phyloP scores from a whole-genome alignment of 805 yeast species.

The Yarrowia sp. region DNA sequence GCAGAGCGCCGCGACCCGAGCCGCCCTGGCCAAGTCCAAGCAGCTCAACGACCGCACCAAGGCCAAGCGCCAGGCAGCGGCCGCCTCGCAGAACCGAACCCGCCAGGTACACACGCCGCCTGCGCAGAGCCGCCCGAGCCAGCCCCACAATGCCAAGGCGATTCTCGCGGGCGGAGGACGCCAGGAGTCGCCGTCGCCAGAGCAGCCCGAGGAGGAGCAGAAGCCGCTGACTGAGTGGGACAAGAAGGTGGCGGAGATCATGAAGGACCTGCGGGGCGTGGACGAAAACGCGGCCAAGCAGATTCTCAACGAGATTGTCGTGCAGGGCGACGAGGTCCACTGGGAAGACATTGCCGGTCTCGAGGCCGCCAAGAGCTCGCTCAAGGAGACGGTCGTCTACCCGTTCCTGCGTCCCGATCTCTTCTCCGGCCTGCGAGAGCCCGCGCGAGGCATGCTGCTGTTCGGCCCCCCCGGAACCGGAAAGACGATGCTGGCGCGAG shows the following conservation, averaged over 20 bases:
- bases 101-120: conserved; percentile 15
- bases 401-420: conserved; percentile 93
- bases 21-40: conserved; percentile 22
- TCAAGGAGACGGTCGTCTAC: conserved; percentile 93
- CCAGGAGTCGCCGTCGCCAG: conserved; percentile 3
- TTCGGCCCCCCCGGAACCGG: conserved; percentile 99
- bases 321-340: conserved; percentile 83
- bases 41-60: conserved; percentile 20
- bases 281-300: conserved; percentile 78
- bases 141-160: background rate
- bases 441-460: conserved; percentile 91
- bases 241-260: conserved; percentile 36
- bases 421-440: conserved; percentile 86
- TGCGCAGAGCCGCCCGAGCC: conserved; percentile 3
- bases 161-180: background rate
- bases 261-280: conserved; percentile 55
- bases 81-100: conserved; percentile 6
- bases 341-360: conserved; percentile 97
- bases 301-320: conserved; percentile 82
- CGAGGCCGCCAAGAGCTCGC: conserved; percentile 79
- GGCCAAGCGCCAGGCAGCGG: conserved; percentile 25
- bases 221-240: conserved; percentile 38
- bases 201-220: conserved; percentile 21
- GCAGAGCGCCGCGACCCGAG: conserved; percentile 24
- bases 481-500: conserved; percentile 93